A percentile compares a stretch with the other conserved stretches of the same genome.
These are phyloP conservation scores for Tolypocladium amazonense DNA, from an alignment of 2,329 filamentous ascomycete genomes.

Conservation along the genomic window DNA sequence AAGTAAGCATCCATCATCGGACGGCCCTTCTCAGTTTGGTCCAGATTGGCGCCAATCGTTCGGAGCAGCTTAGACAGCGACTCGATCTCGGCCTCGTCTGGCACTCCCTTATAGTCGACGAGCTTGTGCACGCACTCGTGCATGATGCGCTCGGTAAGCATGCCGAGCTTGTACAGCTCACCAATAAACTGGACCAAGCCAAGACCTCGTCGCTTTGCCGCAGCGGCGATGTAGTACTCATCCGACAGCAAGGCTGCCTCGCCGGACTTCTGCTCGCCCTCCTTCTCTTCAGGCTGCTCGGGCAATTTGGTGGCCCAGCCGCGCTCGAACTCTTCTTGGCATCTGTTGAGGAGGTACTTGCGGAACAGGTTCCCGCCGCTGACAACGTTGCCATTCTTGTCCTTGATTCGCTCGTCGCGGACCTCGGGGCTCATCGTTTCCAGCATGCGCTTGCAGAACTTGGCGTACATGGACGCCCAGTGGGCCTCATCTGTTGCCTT, in stretches of 20 bases:
- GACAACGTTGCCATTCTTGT: slow-evolving; percentile 81
- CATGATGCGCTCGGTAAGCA: slow-evolving; percentile 99
- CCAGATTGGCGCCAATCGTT: slow-evolving; percentile 83
- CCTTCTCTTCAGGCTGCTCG: slow-evolving; percentile 48
- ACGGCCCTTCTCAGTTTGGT: slow-evolving; percentile 70
- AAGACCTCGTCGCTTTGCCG: slow-evolving; percentile 91
- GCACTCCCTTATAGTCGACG: slow-evolving; percentile 85
- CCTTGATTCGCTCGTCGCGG: slow-evolving; percentile 86
- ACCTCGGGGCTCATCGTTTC: slow-evolving; percentile 92
- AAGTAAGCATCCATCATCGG: slow-evolving; percentile 93
- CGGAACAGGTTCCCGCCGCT: slow-evolving; percentile 91
- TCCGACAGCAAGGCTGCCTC: slow-evolving; percentile 84
- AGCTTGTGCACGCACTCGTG: slow-evolving; percentile 97
- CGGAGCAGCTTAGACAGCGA: slow-evolving; percentile 86
- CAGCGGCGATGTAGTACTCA: slow-evolving; percentile 89
- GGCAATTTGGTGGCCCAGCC: slow-evolving; percentile 90
- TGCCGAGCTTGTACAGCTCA: slow-evolving; percentile 96
- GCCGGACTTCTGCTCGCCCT: slow-evolving; percentile 38
- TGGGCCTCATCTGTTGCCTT: slow-evolving; percentile 98
- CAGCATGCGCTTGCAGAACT: slow-evolving; percentile 96
- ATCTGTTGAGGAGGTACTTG: slow-evolving; percentile 96
- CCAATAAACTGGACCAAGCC: slow-evolving; percentile 99
- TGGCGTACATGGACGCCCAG: slow-evolving; percentile 98
- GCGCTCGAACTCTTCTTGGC: slow-evolving; percentile 97
- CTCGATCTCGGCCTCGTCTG: slow-evolving; percentile 94